These are phyloP conservation scores for Cladorrhinum sp. DNA, from an alignment of 2,329 filamentous ascomycete genomes.

Conservation along the genomic window DNA sequence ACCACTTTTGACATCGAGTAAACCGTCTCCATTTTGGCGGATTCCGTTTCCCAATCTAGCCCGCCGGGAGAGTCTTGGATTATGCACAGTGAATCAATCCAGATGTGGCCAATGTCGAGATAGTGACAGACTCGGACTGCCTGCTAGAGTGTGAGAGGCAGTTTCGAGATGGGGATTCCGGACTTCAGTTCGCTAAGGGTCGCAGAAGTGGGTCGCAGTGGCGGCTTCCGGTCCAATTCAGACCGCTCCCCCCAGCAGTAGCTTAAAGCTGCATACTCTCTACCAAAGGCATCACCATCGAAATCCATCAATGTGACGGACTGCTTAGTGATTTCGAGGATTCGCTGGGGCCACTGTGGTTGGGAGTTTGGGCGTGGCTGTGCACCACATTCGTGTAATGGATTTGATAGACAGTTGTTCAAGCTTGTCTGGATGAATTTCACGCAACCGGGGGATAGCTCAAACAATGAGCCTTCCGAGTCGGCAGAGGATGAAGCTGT, in stretches of 20 bases:
- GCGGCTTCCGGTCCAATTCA: not conserved
- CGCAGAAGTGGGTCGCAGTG: not conserved
- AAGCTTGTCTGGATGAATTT: not conserved
- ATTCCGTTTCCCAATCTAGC: not conserved
- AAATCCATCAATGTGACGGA: not conserved
- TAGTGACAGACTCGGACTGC: not conserved
- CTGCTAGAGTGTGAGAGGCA: not conserved
- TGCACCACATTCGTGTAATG: not conserved
- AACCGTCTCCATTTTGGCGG: not conserved
- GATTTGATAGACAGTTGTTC: not conserved
- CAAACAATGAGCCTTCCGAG: too few species aligned
- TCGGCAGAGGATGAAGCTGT: too few species aligned
- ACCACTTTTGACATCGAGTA: not conserved
- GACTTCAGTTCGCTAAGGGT: not conserved
- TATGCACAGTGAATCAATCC: not conserved
- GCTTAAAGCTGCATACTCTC: not conserved
- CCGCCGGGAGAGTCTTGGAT: not conserved
- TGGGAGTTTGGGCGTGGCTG: not conserved
- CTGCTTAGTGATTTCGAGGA: not conserved
- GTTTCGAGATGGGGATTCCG: not conserved
- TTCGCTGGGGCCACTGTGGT: not conserved
- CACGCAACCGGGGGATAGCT: too few species aligned
- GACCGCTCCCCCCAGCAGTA: not conserved
- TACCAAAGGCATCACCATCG: not conserved
- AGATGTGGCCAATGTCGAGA: not conserved